These are phyloP conservation scores for Quercus phellos DNA, from an alignment of 331 rosid species.

Conservation along the genomic window DNA sequence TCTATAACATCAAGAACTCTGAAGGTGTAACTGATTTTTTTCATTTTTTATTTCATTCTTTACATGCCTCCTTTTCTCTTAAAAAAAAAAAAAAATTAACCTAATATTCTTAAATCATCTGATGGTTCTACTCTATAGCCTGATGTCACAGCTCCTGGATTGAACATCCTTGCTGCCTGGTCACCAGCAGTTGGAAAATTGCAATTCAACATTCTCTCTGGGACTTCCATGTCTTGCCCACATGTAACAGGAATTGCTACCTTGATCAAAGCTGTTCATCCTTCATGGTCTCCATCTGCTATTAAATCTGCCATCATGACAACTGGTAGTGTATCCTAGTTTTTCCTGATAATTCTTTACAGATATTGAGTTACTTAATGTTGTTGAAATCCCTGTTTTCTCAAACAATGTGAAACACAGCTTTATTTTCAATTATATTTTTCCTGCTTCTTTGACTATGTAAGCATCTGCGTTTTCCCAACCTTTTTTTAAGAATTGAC, in stretches of 20 bases:
- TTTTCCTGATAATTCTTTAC: not conserved
- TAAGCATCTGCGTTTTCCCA: not conserved
- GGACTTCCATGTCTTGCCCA: conserved; percentile 87
- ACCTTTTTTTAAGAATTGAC: not conserved
- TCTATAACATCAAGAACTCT: not conserved
- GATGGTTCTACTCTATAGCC: conserved; percentile 47
- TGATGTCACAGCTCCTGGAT: conserved; percentile 70
- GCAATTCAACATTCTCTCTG: conserved; percentile 60
- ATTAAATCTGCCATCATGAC: conserved; percentile 84
- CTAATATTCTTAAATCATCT: not conserved
- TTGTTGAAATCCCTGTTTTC: not conserved
- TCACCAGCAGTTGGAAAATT: conserved; percentile 54
- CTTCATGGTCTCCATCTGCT: conserved; percentile 72
- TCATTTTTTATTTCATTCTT: not conserved
- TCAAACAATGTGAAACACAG: not conserved
- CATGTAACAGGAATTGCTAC: conserved; percentile 75
- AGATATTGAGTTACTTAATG: not conserved
- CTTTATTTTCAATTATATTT: not conserved
- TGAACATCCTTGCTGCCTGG: conserved; percentile 86
- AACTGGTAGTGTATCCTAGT: conserved; percentile 42
- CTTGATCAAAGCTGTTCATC: conserved; percentile 66
- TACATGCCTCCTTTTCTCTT: not conserved
- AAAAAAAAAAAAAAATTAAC: too few species aligned
- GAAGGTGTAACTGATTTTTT: not conserved
- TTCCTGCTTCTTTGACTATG: not conserved